Evolutionary conservation across 2,329 filamentous ascomycete genomes (phyloP), one percentile per base, ranked within the genome.

Genomic region (Pseudogymnoascus sp.): DNA sequence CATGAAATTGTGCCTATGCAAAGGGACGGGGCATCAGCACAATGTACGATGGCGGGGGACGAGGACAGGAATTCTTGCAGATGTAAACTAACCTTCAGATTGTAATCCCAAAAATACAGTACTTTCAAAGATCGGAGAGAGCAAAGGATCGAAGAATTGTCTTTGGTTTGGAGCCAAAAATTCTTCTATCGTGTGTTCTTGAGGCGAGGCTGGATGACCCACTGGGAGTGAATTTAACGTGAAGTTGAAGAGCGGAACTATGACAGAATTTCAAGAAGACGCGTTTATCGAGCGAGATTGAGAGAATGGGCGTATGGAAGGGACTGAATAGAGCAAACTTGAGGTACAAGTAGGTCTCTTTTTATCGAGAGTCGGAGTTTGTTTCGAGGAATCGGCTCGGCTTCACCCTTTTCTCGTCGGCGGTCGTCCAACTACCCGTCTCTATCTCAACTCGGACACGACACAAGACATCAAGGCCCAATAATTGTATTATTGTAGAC

Each of bases 1-100:
- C 69, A 73, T 72, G 69, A 63, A 70, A 67, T 61, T 67, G 66
- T 64, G 9, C 36, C 69, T 70, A 67, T 48, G 61, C 40, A 70
- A 69, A 69, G 68, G 67, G 12, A 18, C 18, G 42, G 59, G 35
- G 39, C 29, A 25, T 59, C 36, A 59, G 58, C 58, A 45, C 35
- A 60, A 45, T 18, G 35, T 60, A 45, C 58, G 58, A 39, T 45
- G 35, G 35, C 35, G 35, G 58, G 58, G 39, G 58, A 45, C 39
- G 39, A 39, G 39, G 13, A 25, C 4, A 27, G 5, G 58, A 37
- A 39, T 37, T 37, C 13, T 42, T 15, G 9, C 35, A 60, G 9
- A 15, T 5, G 6, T 42, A 10, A 55, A 55, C 48, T 55, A 55
- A 55, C 48, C 48, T 55, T 55, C 29, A 55, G 29, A 18, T 55